Base-by-base conservation (phyloP, 202 grass and related monocot genomes). In the Panicum hallii region DNA sequence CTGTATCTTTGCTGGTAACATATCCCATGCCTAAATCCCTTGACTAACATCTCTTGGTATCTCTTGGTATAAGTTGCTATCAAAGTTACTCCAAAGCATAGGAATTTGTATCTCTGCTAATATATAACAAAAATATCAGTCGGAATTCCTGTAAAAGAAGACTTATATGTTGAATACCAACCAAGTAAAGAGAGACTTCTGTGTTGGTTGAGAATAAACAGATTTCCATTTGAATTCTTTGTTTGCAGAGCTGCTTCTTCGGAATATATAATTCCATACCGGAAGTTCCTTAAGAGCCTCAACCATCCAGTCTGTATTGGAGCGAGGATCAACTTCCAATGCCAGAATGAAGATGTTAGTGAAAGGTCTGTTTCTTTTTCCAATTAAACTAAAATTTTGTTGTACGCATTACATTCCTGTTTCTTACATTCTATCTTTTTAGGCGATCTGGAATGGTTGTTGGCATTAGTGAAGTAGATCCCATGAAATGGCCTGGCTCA, bases 401-500 rank as follows among this genome's bases (percentile, higher is more conserved):
- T 63, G 17, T 77, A 5, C 19, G 3, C 41, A 56, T 22, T 48
- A 71, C 26, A 63, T 63, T 70, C 16, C n/a, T 64, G 62, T 76
- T 57, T 71, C 71, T 85, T 83, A 89, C 4, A 65, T 70, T 50
- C 28, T 77, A 12, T 10, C 32, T 63, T 87, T 63, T 57, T 72
- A 99, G 97, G 88, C 88, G 80, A 42, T 91, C 91, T 72, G 97
- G 97, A 86, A 83, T 97, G 77, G 70, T 99, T 75, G 79, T 90
- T 36, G 91, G 91, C 73, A 91, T 93, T 69, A 83, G 83, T 79
- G 97, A 97, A 55, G 56, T 91, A 54, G 93, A 99, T 67, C 87
- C 91, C 65, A 72, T 86, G 43, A 94, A 92, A 82, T 99, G 97
- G 97, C 90, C 97, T 75, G 85, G 97, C 47, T 99, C 97, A 62